These are phyloP conservation scores for Ceratocystis cubensis DNA, from an alignment of 2,329 filamentous ascomycete genomes.

Conservation along the genomic window DNA sequence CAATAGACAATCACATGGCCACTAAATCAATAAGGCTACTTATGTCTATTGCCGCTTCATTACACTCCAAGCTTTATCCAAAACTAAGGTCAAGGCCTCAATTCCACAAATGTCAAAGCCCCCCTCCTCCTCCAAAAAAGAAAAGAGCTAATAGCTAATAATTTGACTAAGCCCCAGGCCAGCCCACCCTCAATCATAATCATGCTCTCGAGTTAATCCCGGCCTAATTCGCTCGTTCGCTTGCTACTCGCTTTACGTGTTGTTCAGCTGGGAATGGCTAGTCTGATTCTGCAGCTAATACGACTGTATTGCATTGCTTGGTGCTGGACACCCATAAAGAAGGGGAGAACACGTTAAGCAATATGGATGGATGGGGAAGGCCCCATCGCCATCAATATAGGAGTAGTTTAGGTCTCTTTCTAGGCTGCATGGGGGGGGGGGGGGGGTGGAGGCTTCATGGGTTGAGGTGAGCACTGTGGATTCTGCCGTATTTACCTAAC, in stretches of 20 bases:
- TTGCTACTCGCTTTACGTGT: background rate
- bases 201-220: background rate
- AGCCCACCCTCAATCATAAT: background rate
- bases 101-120: background rate
- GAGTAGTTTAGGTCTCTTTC: too few species aligned
- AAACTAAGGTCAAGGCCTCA: background rate
- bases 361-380: too few species aligned
- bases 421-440: too few species aligned
- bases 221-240: constrained; percentile 2
- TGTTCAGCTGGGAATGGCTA: constrained; percentile 1
- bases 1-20: background rate
- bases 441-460: too few species aligned
- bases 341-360: too few species aligned
- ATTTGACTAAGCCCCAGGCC: background rate
- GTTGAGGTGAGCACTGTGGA: too few species aligned
- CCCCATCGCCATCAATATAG: too few species aligned
- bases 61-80: background rate
- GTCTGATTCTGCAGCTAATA: background rate
- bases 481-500: too few species aligned
- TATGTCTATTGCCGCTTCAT: background rate
- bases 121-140: background rate
- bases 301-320: background rate
- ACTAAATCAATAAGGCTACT: background rate
- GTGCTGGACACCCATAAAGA: too few species aligned
- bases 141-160: background rate